Evolutionary conservation across 2,329 filamentous ascomycete species (phyloP), one percentile per base, ranked within the genome.

Genomic region (Botrytis byssoidea): DNA sequence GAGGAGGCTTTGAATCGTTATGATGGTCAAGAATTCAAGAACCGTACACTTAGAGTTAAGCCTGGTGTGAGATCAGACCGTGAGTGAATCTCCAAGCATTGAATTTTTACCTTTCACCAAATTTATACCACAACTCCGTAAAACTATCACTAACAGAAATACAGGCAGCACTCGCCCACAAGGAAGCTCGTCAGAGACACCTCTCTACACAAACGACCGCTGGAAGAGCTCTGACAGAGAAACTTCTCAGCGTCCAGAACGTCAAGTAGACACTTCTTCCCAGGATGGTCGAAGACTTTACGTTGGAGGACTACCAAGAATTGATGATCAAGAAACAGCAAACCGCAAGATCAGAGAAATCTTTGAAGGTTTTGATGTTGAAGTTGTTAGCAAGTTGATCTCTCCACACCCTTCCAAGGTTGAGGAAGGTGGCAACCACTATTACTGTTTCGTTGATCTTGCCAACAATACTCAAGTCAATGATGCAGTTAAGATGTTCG

Each of bases 391-490:
- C 76, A 81, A 82, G 70, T 67, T 79, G 48, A 91, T 88, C 84
- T 90, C 85, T 65, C 88, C 86, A 75, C 89, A 85, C 79, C 89
- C 83, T 78, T 88, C 82, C 78, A 90, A 85, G 74, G 83, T 83
- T 40, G 80, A 83, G n/a, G 83, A 84, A 59, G 83, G 84, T 0
- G 88, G 88, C 44, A 86, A 88, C 75, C 85, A 89, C 78, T 87
- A 91, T 81, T 91, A 89, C 81, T 88, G 88, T 77, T 92, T 91
- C 74, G 88, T 92, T n/a, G 89, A 92, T 77, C 86, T 92, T 73
- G 83, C 83, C 66, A 87, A 84, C 9, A 79, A 82, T 0, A 85
- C 89, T 70, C 86, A 91, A 75, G 88, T 88, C 0, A 81, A 85
- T 48, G 81, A 81, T 16, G 89, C 88, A 35, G 83, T 88, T 74